phyloP scores from a whole-genome alignment of 192 early-diverging fungal genomes.

The Thamnidium elegans region DNA sequence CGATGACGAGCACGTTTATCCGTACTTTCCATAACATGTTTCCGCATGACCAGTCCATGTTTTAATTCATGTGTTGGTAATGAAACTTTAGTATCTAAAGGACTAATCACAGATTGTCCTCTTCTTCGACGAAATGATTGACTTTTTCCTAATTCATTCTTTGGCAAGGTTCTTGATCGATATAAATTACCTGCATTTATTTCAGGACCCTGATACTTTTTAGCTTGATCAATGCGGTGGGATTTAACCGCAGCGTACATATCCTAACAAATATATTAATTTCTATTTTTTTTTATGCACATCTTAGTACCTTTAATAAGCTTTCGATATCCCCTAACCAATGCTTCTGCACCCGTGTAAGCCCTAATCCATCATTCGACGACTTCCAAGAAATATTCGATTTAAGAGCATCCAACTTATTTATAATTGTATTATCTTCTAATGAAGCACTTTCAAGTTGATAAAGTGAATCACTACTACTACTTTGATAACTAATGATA shows the following conservation, averaged over 20 bases:
- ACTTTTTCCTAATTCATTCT: not conserved
- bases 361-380: not conserved
- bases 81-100: not conserved
- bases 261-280: not conserved
- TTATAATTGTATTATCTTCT: not conserved
- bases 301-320: not conserved
- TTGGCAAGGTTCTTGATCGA: not conserved
- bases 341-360: not conserved
- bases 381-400: slow-evolving; percentile 11
- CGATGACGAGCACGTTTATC: slow-evolving; percentile 9
- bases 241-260: slow-evolving; percentile 12
- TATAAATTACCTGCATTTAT: not conserved
- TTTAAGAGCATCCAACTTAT: not conserved
- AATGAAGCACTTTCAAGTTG: not conserved
- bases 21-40: slow-evolving; percentile 12
- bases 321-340: slow-evolving; percentile 13
- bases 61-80: not conserved
- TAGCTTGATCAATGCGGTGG: slow-evolving; percentile 7
- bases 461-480: not conserved
- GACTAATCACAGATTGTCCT: not conserved
- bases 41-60: slow-evolving; percentile 10
- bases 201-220: not conserved
- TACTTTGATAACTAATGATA: not conserved
- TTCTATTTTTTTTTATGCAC: not conserved
- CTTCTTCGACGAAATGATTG: not conserved